Percentiles rank a stretch among this genome's conserved stretches.
Conservation (phyloP, 306 rosid species). For the Fragaria ananassa region DNA sequence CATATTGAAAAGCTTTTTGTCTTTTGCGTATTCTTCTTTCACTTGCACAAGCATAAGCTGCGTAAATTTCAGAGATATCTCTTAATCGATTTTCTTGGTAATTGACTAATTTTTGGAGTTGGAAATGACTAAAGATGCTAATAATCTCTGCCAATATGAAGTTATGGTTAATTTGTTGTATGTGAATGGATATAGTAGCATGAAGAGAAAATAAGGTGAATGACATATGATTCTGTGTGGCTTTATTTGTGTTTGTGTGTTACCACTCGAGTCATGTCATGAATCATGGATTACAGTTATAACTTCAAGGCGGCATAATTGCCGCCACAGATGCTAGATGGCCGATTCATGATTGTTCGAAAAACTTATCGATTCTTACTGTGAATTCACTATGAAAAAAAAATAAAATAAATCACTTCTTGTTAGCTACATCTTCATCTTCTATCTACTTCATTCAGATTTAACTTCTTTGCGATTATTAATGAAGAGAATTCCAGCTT, state of each 20-base stretch:
- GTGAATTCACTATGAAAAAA: not conserved
- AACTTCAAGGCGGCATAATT: not conserved
- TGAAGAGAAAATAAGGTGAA: not conserved
- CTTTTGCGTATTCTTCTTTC: not conserved
- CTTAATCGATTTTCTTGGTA: not conserved
- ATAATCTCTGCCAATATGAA: not conserved
- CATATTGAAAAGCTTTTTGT: constrained; percentile 2
- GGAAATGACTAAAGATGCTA: not conserved
- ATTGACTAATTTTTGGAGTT: not conserved
- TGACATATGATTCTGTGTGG: not conserved
- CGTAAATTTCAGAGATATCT: not conserved
- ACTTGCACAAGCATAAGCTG: not conserved
- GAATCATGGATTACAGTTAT: not conserved
- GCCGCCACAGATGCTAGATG: no score
- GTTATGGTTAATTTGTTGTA: not conserved
- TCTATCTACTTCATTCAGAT: not conserved
- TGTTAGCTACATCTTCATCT: not conserved
- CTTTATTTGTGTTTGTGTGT: not conserved
- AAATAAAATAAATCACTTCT: not conserved
- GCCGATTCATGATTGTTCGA: not conserved
- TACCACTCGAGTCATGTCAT: not conserved
- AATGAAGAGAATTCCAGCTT: not conserved
- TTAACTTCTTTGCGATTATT: not conserved
- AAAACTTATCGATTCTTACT: not conserved
- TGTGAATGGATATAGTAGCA: not conserved